Base-by-base conservation (phyloP, 2,329 filamentous ascomycete species). In the Beauveria rudraprayagi region DNA sequence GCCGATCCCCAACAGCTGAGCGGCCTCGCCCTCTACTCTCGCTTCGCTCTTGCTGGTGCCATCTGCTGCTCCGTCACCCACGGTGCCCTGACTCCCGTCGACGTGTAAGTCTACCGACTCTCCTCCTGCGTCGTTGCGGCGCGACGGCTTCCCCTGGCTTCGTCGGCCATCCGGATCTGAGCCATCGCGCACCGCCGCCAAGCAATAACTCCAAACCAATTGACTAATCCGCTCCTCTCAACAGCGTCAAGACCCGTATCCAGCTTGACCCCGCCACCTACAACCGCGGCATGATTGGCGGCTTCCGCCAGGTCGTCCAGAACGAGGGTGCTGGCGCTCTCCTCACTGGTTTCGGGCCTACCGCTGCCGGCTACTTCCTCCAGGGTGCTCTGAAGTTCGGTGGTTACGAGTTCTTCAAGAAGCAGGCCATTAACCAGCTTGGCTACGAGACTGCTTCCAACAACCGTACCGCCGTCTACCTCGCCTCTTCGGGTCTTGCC, bases 41-140 rank as follows among this genome's bases (percentile, higher is more conserved):
- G 91, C 79, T 97, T 97, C 82, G 93, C 94, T 80, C 89, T 99
- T 72, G 92, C 94, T 72, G 94, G 94, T 80, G 94, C 94, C 71
- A 82, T 97, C 83, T 97, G 94, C 88, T 99, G 94, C 80, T 94
- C 92, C 71, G 82, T 97, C 80, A 99, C 94, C 75, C 94, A 99
- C 86, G 94, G 93, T 78, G 89, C 84, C 73, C 87, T 97, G 72
- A 99, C 94, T 70, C 94, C 94, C 74, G 92, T 99, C 78, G 94
- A 99, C 90, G 94, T 99, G 93, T 97, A 94, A 79, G 93, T 90
- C 11, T 56, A n/a, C 24, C 30, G 48, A 14, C 51, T 47, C 19
- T n/a, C 14, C 6, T 22, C 34, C 53, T n/a, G 14, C 34, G 2
- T 48, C 24, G 1, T 5, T 26, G 46, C n/a, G 22, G 22, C 48